A percentile compares a stretch with the other conserved stretches of the same genome.
Conservation (phyloP, 768 basidiomycete genomes). For the Mycena latifolia region DNA sequence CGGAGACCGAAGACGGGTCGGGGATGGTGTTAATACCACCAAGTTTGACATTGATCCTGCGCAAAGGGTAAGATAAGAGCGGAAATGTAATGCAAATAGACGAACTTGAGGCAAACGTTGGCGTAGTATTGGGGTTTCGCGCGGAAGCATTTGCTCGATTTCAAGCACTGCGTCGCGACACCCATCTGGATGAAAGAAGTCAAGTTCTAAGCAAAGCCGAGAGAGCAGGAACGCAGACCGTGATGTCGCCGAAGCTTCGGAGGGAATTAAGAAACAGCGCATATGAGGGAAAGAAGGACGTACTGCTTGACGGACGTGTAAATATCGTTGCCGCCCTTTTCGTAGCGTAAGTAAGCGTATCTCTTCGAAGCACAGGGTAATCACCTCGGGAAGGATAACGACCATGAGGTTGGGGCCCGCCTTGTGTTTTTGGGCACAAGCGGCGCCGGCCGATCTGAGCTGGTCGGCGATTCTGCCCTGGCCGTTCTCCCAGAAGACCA, state of each 20-base stretch:
- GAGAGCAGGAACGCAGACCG: constrained; percentile 43
- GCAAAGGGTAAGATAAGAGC: not conserved
- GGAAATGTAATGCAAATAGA: not conserved
- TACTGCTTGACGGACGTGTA: constrained; percentile 87
- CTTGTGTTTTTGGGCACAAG: constrained; percentile 54
- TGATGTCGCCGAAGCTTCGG: constrained; percentile 77
- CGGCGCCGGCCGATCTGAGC: constrained; percentile 57
- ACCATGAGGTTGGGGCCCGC: constrained; percentile 70
- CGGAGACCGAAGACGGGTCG: constrained; percentile 71
- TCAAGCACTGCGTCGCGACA: constrained; percentile 85
- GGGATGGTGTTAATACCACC: constrained; percentile 88
- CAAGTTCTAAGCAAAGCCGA: not conserved
- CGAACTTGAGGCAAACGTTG: constrained; percentile 61
- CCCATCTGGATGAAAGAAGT: not conserved
- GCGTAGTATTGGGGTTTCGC: constrained; percentile 86
- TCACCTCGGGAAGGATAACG: constrained; percentile 65
- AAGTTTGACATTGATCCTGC: constrained; percentile 51
- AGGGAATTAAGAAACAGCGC: not conserved
- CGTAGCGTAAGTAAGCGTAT: constrained; percentile 62
- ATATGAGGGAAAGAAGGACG: constrained; percentile 42
- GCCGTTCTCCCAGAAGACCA: constrained; percentile 68
- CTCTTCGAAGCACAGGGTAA: constrained; percentile 48
- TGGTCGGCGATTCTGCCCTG: constrained; percentile 65
- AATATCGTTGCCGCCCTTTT: constrained; percentile 80
- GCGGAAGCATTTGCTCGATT: constrained; percentile 70